Percentiles rank a stretch among this genome's conserved stretches.
phyloP scores from a whole-genome alignment of 495 filamentous ascomycete species.

The Eremomyces bilateralis region DNA sequence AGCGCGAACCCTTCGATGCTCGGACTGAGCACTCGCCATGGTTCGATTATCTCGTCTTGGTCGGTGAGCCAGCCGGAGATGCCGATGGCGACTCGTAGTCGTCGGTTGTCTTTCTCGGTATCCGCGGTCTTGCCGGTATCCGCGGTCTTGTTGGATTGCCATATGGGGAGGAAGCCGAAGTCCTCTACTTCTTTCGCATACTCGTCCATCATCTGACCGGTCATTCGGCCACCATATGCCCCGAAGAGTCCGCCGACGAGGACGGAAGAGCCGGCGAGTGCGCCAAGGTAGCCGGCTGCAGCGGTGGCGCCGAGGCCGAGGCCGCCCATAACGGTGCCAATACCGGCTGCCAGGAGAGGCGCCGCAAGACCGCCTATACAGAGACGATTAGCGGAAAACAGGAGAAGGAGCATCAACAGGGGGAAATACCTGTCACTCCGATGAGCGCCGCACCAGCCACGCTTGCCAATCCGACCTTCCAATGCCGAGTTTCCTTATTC shows the following conservation, averaged over 20 bases:
- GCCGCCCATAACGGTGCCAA: slow-evolving; percentile 13
- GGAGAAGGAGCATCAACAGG: too few species aligned
- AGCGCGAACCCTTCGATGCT: slow-evolving; percentile 13
- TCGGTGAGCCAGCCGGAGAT: slow-evolving; percentile 13
- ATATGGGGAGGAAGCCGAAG: slow-evolving; percentile 14
- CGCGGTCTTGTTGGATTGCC: slow-evolving; percentile 1
- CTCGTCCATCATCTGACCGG: slow-evolving; percentile 11
- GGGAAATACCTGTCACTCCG: slow-evolving; percentile 12
- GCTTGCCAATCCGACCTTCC: slow-evolving; percentile 12
- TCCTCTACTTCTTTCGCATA: slow-evolving; percentile 13
- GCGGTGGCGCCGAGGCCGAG: slow-evolving; percentile 7
- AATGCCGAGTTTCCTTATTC: slow-evolving; percentile 5
- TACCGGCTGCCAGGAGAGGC: slow-evolving; percentile 10
- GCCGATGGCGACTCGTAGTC: slow-evolving; percentile 14
- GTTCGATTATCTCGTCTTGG: slow-evolving; percentile 10
- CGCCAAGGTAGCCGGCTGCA: slow-evolving; percentile 10
- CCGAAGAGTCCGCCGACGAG: slow-evolving; percentile 14
- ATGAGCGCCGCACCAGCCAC: slow-evolving; percentile 12
- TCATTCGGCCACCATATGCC: slow-evolving; percentile 16
- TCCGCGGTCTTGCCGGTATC: background rate
- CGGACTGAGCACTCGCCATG: slow-evolving; percentile 10
- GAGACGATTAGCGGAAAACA: too few species aligned
- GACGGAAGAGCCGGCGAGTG: slow-evolving; percentile 10
- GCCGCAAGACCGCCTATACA: slow-evolving; percentile 15
- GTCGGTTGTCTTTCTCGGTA: slow-evolving; percentile 5